Conservation (phyloP, 192 early-diverging fungal species). For the Gonapodya prolifera region DNA sequence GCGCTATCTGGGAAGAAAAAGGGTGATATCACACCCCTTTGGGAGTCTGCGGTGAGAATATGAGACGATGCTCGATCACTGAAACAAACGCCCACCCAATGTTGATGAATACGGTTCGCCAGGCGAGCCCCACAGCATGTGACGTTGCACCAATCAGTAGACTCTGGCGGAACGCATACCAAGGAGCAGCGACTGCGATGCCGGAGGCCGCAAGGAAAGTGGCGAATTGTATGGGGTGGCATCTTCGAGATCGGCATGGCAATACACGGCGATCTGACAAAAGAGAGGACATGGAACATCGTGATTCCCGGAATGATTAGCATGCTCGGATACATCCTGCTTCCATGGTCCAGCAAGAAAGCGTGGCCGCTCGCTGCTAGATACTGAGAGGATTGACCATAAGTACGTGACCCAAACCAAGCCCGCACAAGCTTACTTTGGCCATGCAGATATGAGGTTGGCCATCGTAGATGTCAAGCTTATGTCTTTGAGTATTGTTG, state of each 20-base stretch:
- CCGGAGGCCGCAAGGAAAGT: background rate
- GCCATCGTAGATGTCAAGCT: background rate
- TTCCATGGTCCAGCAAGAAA: background rate
- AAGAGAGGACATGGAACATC: background rate
- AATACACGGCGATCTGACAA: background rate
- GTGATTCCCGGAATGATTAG: background rate
- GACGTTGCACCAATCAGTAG: background rate
- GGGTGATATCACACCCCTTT: background rate
- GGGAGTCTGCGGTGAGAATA: background rate
- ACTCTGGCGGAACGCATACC: background rate
- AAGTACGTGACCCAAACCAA: too few species aligned
- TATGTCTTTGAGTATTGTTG: background rate
- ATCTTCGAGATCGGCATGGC: background rate
- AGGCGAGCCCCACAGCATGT: background rate
- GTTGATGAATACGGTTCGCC: background rate
- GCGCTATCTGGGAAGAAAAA: background rate
- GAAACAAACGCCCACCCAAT: background rate
- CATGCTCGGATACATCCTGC: background rate
- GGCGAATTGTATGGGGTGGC: background rate
- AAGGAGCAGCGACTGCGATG: background rate
- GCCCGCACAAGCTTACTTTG: background rate
- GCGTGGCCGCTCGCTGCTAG: background rate
- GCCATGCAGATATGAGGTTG: background rate
- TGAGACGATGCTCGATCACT: too few species aligned
- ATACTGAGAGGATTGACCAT: too few species aligned